These are phyloP conservation scores for Monosporascus ibericus DNA, from an alignment of 2,329 filamentous ascomycete genomes.

Conservation along the genomic window DNA sequence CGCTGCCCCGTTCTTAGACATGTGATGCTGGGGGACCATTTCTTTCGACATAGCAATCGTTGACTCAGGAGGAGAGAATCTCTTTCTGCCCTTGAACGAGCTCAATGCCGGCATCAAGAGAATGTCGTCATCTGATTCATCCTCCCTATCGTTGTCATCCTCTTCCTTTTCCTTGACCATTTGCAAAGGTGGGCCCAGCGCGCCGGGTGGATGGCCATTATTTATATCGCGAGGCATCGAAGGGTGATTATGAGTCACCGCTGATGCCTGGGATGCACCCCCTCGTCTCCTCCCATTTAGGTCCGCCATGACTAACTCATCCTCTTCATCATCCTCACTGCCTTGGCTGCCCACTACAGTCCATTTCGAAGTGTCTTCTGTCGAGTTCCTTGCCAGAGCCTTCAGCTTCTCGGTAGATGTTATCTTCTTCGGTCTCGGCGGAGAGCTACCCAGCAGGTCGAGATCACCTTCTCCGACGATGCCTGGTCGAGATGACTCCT, in stretches of 20 bases:
- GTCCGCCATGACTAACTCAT: constrained; percentile 22
- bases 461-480: constrained; percentile 28
- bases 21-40: constrained; percentile 1
- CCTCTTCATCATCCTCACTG: constrained; percentile 24
- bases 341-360: constrained; percentile 34
- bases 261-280: constrained; percentile 3
- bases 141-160: constrained; percentile 5
- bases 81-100: constrained; percentile 22
- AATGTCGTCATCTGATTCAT: constrained; percentile 17
- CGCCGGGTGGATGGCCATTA: constrained; percentile 9
- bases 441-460: constrained; percentile 24
- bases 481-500: constrained; percentile 15
- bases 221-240: constrained; percentile 10
- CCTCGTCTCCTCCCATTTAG: constrained; percentile 9
- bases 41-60: background rate
- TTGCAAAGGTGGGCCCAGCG: constrained; percentile 5
- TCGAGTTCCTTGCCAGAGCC: constrained; percentile 43
- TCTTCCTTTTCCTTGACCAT: constrained; percentile 9
- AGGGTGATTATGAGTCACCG: constrained; percentile 4
- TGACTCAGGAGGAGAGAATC: constrained; percentile 16
- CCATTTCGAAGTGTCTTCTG: constrained; percentile 48
- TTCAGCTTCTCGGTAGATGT: constrained; percentile 50
- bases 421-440: constrained; percentile 43
- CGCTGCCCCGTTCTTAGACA: constrained; percentile 1
- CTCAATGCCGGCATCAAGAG: constrained; percentile 20